Conservation (phyloP, 169 alveolate genomes). For the Eimeria falciformis region DNA sequence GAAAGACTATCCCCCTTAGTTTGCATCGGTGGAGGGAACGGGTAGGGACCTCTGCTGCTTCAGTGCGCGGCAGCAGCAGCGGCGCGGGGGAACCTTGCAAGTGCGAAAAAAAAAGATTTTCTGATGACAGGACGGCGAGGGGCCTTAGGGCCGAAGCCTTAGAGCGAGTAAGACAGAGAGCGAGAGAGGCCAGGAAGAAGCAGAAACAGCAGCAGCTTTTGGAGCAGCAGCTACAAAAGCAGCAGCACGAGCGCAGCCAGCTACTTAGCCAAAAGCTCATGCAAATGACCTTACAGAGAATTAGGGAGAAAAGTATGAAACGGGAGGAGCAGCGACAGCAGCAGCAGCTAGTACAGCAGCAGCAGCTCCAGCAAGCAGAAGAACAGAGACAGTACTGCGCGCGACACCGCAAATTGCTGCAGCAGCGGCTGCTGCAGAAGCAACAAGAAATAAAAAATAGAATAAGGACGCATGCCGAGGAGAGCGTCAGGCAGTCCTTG, state of each 20-base stretch:
- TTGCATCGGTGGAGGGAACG: slow-evolving; percentile 26
- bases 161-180: slow-evolving; percentile 48
- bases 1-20: slow-evolving; percentile 26
- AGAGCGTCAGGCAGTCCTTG: slow-evolving; percentile 64
- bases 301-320: slow-evolving; percentile 26
- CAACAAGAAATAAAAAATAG: slow-evolving; percentile 40
- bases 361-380: slow-evolving; percentile 42
- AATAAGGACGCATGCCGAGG: slow-evolving; percentile 63
- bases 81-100: slow-evolving; percentile 26
- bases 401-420: slow-evolving; percentile 49
- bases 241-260: slow-evolving; percentile 59
- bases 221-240: slow-evolving; percentile 21
- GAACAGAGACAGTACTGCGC: slow-evolving; percentile 44
- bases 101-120: slow-evolving; percentile 45
- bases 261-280: slow-evolving; percentile 8
- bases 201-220: slow-evolving; percentile 36
- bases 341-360: slow-evolving; percentile 48
- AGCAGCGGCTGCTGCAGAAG: slow-evolving; percentile 54
- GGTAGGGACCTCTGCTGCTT: background rate
- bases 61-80: slow-evolving; percentile 44
- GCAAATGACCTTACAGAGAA: slow-evolving; percentile 49
- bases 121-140: slow-evolving; percentile 27
- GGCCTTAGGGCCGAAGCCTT: slow-evolving; percentile 36
- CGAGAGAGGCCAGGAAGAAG: slow-evolving; percentile 53
- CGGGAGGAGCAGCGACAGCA: slow-evolving; percentile 52